Evolutionary conservation across 192 early-diverging fungal genomes (phyloP).

Genomic region (Backusella macrospora): DNA sequence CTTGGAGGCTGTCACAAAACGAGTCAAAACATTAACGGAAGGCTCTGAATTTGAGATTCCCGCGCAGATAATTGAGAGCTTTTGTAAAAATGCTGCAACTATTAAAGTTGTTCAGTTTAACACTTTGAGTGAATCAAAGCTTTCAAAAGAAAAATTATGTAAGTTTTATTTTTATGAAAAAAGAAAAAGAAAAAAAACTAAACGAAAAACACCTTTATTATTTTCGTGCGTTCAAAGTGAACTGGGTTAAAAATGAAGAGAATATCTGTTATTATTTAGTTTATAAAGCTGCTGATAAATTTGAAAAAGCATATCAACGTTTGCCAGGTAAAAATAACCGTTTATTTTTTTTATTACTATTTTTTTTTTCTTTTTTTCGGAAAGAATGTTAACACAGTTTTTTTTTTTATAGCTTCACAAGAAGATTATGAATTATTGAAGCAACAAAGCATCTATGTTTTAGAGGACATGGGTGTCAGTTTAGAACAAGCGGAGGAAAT

Average conservation of each 20-base stretch:
- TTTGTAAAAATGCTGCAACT: slow-evolving; percentile 81
- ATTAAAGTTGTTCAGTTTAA: slow-evolving; percentile 72
- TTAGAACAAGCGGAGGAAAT: background rate
- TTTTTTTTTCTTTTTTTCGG: slow-evolving; percentile 5
- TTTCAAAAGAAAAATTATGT: slow-evolving; percentile 55
- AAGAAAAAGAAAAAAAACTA: background rate
- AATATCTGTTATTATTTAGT: slow-evolving; percentile 66
- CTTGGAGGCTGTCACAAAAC: slow-evolving; percentile 48
- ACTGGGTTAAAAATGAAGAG: slow-evolving; percentile 56
- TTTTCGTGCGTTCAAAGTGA: slow-evolving; percentile 30
- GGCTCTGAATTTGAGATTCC: slow-evolving; percentile 55
- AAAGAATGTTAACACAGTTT: background rate
- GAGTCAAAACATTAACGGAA: slow-evolving; percentile 51
- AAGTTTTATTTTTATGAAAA: background rate
- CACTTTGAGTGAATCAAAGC: slow-evolving; percentile 58
- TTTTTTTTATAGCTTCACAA: background rate
- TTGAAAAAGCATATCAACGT: slow-evolving; percentile 52
- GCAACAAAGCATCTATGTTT: background rate
- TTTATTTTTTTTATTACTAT: background rate
- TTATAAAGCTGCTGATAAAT: slow-evolving; percentile 68
- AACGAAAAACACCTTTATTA: slow-evolving; percentile 4
- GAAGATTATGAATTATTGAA: slow-evolving; percentile 22
- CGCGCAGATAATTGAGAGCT: slow-evolving; percentile 68
- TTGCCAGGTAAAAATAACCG: slow-evolving; percentile 19
- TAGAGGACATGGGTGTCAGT: slow-evolving; percentile 15